phyloP scores from a whole-genome alignment of 1,284 basidiomycete species.

The Puccinia polysora region DNA sequence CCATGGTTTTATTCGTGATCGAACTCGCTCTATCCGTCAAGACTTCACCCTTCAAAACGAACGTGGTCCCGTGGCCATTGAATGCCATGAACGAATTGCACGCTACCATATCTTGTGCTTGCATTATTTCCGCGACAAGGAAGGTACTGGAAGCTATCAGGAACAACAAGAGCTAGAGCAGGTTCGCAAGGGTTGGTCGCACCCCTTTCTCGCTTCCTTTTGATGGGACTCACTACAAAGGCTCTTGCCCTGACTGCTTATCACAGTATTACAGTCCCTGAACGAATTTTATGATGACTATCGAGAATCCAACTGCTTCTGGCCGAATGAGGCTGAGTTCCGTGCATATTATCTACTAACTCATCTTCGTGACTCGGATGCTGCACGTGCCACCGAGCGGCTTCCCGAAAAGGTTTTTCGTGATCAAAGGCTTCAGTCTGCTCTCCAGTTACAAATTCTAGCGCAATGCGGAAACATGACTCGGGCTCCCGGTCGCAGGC shows the following conservation, averaged over 20 bases:
- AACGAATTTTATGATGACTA: slow-evolving; percentile 87
- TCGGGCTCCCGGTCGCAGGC: slow-evolving; percentile 54
- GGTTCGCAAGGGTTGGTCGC: slow-evolving; percentile 72
- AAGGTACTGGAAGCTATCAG: slow-evolving; percentile 59
- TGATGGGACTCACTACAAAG: background rate
- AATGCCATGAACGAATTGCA: slow-evolving; percentile 87
- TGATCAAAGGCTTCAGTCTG: slow-evolving; percentile 73
- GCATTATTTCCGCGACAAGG: slow-evolving; percentile 61
- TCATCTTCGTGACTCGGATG: slow-evolving; percentile 78
- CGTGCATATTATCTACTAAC: slow-evolving; percentile 88
- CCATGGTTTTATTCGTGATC: slow-evolving; percentile 82
- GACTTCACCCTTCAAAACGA: slow-evolving; percentile 93
- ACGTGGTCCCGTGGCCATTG: slow-evolving; percentile 70
- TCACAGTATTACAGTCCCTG: slow-evolving; percentile 73
- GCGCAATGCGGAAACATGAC: slow-evolving; percentile 69
- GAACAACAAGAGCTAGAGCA: slow-evolving; percentile 77
- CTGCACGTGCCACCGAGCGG: slow-evolving; percentile 64
- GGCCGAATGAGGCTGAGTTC: slow-evolving; percentile 77
- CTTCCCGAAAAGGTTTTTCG: slow-evolving; percentile 69
- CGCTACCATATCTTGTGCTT: slow-evolving; percentile 86
- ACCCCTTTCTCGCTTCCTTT: background rate
- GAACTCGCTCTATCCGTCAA: slow-evolving; percentile 80
- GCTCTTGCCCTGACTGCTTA: background rate
- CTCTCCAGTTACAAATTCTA: slow-evolving; percentile 70
- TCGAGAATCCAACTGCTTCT: slow-evolving; percentile 53